phyloP scores from a whole-genome alignment of 306 rosid species.

The Oemleria cerasiformis region DNA sequence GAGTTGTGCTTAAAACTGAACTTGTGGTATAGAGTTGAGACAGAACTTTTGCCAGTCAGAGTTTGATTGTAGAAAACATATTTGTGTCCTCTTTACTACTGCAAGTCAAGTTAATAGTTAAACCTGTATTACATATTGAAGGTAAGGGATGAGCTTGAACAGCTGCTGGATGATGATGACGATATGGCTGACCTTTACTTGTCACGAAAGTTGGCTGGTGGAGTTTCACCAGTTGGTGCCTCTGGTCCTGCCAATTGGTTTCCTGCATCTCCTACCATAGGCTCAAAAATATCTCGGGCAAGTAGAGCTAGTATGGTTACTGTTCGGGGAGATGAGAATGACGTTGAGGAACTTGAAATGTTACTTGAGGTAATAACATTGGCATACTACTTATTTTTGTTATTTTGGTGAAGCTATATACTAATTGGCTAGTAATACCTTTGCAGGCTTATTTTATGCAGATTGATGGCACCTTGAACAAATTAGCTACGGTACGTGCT shows the following conservation, averaged over 20 bases:
- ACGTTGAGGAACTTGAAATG: conserved; percentile 90
- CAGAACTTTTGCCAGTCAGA: conserved; percentile 4
- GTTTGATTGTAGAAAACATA: conserved; percentile 11
- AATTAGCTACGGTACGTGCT: conserved; percentile 56
- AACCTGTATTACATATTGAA: conserved; percentile 15
- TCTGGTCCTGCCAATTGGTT: conserved; percentile 55
- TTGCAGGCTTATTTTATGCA: conserved; percentile 88
- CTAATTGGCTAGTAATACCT: conserved; percentile 16
- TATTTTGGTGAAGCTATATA: conserved; percentile 2
- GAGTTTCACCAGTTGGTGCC: conserved; percentile 71
- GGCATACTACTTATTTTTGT: conserved; percentile 9
- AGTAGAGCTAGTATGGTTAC: conserved; percentile 73
- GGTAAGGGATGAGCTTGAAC: conserved; percentile 95
- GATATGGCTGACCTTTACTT: conserved; percentile 97
- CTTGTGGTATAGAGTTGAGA: neutral
- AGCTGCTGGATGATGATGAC: conserved; percentile 88
- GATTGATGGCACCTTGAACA: conserved; percentile 75
- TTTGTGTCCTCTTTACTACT: conserved; percentile 10
- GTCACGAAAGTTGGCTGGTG: conserved; percentile 68
- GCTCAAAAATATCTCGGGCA: conserved; percentile 74
- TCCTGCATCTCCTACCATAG: conserved; percentile 57
- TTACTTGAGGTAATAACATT: conserved; percentile 62
- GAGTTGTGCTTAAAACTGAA: neutral
- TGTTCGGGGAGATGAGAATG: conserved; percentile 60
- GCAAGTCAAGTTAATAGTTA: neutral